Percentiles rank a stretch among this genome's conserved stretches.
phyloP scores from a whole-genome alignment of 352 stramenopile species.

The Elongisporangium prolatum region DNA sequence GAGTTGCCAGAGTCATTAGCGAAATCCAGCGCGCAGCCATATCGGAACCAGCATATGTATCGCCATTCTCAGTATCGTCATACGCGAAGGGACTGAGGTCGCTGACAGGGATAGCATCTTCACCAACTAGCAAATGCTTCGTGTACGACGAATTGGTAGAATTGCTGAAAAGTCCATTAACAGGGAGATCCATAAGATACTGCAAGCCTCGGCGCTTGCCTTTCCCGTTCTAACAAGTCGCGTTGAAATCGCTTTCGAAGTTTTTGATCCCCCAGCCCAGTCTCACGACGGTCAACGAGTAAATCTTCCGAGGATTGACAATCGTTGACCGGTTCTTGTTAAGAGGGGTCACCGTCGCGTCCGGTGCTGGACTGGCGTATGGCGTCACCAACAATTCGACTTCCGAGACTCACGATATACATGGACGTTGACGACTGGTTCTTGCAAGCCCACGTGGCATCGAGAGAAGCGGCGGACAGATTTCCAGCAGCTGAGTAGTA shows the following conservation, averaged over 20 bases:
- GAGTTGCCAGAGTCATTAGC: constrained; percentile 25
- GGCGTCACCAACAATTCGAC: too few species aligned
- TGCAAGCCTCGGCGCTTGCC: constrained; percentile 27
- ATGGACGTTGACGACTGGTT: too few species aligned
- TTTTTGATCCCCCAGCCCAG: constrained; percentile 33
- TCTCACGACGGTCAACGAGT: constrained; percentile 25
- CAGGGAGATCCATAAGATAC: constrained; percentile 17
- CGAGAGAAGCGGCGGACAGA: too few species aligned
- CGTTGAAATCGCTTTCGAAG: constrained; percentile 34
- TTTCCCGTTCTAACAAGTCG: constrained; percentile 13
- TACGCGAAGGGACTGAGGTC: constrained; percentile 25
- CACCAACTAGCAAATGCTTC: constrained; percentile 32
- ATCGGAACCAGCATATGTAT: constrained; percentile 3
- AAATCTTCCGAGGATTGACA: too few species aligned
- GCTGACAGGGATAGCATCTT: constrained; percentile 23
- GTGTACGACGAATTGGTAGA: constrained; percentile 4
- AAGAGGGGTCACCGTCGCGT: too few species aligned
- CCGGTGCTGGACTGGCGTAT: too few species aligned
- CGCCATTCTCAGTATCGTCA: too few species aligned
- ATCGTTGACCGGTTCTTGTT: too few species aligned
- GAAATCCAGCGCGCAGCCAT: constrained; percentile 25
- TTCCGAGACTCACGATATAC: too few species aligned
- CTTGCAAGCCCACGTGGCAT: too few species aligned
- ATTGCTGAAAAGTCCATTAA: background rate
- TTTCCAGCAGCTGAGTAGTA: too few species aligned